phyloP scores from a whole-genome alignment of 257 asterid species.

The Ilex aquifolium region DNA sequence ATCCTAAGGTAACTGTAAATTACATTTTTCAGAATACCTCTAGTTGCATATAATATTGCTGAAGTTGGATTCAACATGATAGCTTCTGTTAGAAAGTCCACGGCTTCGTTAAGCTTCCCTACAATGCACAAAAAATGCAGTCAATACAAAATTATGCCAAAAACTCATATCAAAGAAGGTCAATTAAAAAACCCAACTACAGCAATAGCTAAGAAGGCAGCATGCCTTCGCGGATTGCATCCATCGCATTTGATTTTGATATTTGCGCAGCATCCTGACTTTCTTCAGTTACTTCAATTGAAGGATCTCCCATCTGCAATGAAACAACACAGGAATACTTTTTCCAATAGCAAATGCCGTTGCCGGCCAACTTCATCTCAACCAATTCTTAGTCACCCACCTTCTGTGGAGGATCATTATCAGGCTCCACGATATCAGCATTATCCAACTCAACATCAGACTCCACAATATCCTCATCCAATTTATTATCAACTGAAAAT shows the following conservation, averaged over 20 bases:
- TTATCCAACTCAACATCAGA: too few relatives aligned
- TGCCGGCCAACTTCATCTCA: too few relatives aligned
- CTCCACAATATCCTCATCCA: too few relatives aligned
- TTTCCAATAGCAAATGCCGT: too few relatives aligned
- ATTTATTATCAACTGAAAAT: too few relatives aligned
- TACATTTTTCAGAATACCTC: slow-evolving; percentile 37
- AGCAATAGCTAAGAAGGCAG: slow-evolving; percentile 1
- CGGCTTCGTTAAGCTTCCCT: slow-evolving; percentile 61
- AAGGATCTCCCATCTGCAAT: slow-evolving; percentile 69
- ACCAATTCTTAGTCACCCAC: too few relatives aligned
- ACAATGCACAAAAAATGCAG: background rate
- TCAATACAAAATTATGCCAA: slow-evolving; percentile 2
- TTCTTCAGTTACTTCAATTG: slow-evolving; percentile 59
- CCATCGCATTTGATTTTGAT: slow-evolving; percentile 51
- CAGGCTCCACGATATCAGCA: too few relatives aligned
- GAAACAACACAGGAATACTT: background rate
- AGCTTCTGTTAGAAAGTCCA: slow-evolving; percentile 54
- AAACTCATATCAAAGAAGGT: slow-evolving; percentile 3
- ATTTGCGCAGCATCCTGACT: slow-evolving; percentile 52
- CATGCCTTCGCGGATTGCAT: slow-evolving; percentile 52
- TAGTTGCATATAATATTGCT: slow-evolving; percentile 53
- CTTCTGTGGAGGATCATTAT: too few relatives aligned
- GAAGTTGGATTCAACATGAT: slow-evolving; percentile 58
- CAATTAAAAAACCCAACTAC: slow-evolving; percentile 1
- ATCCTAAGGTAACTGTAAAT: background rate